Evolutionary conservation across 805 yeast genomes (phyloP), one percentile per base, ranked within the genome.

Genomic region (Barnettozyma pratensis): DNA sequence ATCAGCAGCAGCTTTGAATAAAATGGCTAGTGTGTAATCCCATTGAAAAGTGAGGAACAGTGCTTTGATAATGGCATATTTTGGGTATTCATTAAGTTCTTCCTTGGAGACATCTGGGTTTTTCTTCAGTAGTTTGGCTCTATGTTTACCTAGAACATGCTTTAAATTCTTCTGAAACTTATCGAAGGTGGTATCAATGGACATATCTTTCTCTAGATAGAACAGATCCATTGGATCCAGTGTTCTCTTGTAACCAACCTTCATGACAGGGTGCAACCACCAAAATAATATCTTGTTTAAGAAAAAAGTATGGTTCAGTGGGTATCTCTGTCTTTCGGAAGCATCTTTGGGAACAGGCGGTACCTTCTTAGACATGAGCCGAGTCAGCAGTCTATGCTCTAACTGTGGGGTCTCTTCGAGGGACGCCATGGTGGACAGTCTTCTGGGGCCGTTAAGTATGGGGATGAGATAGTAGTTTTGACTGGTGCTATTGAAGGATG

Each of bases 171-270:
- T 43, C 39, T 62, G 63, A 47, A 80, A 80, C 30, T 50, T 57
- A 1, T 46, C 55, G 47, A 71, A 69, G 49, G 77, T 60, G n/a
- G 55, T 55, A 30, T 77, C 77, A 37, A 76, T 68, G 11, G 69
- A 59, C 65, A 72, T 66, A 35, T 68, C 66, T 2, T 71, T 69
- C 25, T 74, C 75, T 52, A 79, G 62, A 30, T 59, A 59, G 54
- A 61, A 85, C 54, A 85, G 61, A 64, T 87, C 94, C 42, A 77
- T 74, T 2, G 85, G 80, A 39, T 76, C 77, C 41, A 87, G 65
- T 0, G 91, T 84, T 59, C 94, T 72, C 62, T 80, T 83, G 63
- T 86, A 86, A 6, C 95, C 94, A 7, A 77, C 76, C 12, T 65
- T 67, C 71, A 87, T 65, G 38, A 86, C 56, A 0, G 90, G 90